Conservation (phyloP, 306 rosid genomes). For the Cucurbita maxima region DNA sequence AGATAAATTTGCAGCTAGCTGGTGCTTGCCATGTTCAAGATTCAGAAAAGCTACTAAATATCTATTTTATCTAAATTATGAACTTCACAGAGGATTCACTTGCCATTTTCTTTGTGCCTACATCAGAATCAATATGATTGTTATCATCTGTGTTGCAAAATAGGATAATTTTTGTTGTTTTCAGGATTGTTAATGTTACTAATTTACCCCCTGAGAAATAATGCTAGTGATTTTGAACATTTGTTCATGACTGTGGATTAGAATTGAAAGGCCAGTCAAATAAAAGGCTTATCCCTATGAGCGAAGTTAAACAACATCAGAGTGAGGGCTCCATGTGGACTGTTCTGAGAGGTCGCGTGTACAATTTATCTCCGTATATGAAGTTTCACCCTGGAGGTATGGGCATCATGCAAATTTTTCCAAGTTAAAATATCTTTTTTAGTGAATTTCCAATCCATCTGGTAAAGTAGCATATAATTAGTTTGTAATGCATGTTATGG, state of each 20-base stretch:
- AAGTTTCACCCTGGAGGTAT: constrained; percentile 96
- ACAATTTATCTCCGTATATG: constrained; percentile 78
- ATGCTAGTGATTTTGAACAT: neutral
- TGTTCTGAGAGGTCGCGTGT: constrained; percentile 81
- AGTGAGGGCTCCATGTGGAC: constrained; percentile 88
- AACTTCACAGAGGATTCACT: neutral
- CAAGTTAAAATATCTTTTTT: neutral
- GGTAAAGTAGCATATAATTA: neutral
- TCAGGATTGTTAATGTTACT: neutral
- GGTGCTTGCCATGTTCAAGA: neutral
- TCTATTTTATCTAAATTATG: neutral
- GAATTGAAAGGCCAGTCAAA: constrained; percentile 83
- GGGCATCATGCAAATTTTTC: constrained; percentile 8
- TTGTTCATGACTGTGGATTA: constrained; percentile 12
- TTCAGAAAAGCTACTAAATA: neutral
- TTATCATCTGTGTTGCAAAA: neutral
- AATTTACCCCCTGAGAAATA: neutral
- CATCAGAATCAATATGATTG: neutral
- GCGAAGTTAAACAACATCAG: constrained; percentile 66
- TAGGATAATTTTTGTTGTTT: neutral
- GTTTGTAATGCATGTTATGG: neutral
- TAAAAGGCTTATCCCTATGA: constrained; percentile 67
- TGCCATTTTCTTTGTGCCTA: neutral
- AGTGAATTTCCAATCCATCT: neutral
- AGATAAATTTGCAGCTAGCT: neutral